Percentiles rank a stretch among this genome's conserved stretches.
These are phyloP conservation scores for Penicillium sp. DNA, from an alignment of 2,329 filamentous ascomycete genomes.

Conservation along the genomic window DNA sequence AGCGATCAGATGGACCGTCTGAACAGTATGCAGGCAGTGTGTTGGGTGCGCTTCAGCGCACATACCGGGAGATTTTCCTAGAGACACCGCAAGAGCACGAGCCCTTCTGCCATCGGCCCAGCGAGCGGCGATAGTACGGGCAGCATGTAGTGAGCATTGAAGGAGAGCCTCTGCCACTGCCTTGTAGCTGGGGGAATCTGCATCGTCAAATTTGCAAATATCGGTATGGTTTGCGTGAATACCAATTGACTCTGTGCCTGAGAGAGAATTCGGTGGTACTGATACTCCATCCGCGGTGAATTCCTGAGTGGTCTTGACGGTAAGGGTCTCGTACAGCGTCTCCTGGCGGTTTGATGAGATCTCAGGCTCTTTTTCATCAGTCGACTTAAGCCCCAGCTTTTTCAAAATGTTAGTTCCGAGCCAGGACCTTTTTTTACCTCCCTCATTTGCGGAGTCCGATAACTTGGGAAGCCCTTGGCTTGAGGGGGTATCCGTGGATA, in stretches of 20 bases:
- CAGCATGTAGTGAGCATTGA: slow-evolving; percentile 59
- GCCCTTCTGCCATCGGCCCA: slow-evolving; percentile 65
- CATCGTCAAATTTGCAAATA: slow-evolving; percentile 74
- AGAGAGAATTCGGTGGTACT: slow-evolving; percentile 67
- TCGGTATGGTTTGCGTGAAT: slow-evolving; percentile 72
- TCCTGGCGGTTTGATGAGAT: slow-evolving; percentile 34
- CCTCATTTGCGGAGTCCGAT: background rate
- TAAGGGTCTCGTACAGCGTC: background rate
- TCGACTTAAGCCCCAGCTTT: background rate
- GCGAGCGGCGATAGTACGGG: slow-evolving; percentile 59
- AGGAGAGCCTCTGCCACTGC: slow-evolving; percentile 55
- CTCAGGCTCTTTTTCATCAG: slow-evolving; percentile 50
- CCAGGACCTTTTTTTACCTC: background rate
- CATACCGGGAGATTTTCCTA: background rate
- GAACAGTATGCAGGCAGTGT: background rate
- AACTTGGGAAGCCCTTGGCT: background rate
- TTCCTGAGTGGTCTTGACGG: background rate
- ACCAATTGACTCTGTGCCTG: slow-evolving; percentile 74
- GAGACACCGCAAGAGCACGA: slow-evolving; percentile 35
- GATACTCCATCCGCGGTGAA: slow-evolving; percentile 73
- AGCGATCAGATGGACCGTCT: background rate
- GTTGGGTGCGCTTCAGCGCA: background rate
- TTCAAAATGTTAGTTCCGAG: background rate
- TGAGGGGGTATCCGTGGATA: no score
- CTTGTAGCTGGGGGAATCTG: slow-evolving; percentile 69